Evolutionary conservation across 257 asterid species (phyloP).

Genomic region (Fraxinus cuspidata): DNA sequence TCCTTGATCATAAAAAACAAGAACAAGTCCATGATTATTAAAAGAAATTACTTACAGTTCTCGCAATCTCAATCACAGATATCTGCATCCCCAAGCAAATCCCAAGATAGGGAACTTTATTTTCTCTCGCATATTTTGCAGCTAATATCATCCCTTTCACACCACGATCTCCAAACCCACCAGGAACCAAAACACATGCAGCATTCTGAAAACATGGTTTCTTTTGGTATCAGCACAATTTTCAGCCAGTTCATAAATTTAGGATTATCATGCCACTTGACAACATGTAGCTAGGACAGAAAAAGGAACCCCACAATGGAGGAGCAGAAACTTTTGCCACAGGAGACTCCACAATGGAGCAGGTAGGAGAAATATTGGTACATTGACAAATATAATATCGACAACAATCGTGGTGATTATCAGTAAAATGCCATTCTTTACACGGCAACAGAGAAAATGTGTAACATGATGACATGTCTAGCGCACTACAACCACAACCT

Average conservation of each 20-base stretch:
- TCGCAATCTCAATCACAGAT: slow-evolving; percentile 86
- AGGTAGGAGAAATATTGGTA: neutral
- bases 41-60: slow-evolving; percentile 64
- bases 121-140: slow-evolving; percentile 94
- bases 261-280: neutral
- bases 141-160: slow-evolving; percentile 94
- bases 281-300: neutral
- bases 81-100: slow-evolving; percentile 99
- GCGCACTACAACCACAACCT: neutral
- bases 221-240: slow-evolving; percentile 17
- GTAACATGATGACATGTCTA: slow-evolving; percentile 6
- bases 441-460: neutral
- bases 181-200: slow-evolving; percentile 93
- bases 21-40: slow-evolving; percentile 3
- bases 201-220: slow-evolving; percentile 57
- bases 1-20: slow-evolving; percentile 5
- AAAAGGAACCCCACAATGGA: neutral
- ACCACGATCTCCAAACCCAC: slow-evolving; percentile 99
- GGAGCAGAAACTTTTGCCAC: neutral
- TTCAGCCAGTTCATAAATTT: slow-evolving; percentile 6
- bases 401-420: neutral
- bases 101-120: slow-evolving; percentile 83
- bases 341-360: neutral
- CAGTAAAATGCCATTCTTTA: neutral
- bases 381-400: neutral